Conservation (phyloP, 1,284 basidiomycete genomes). For the Exsudoporus floridanus region DNA sequence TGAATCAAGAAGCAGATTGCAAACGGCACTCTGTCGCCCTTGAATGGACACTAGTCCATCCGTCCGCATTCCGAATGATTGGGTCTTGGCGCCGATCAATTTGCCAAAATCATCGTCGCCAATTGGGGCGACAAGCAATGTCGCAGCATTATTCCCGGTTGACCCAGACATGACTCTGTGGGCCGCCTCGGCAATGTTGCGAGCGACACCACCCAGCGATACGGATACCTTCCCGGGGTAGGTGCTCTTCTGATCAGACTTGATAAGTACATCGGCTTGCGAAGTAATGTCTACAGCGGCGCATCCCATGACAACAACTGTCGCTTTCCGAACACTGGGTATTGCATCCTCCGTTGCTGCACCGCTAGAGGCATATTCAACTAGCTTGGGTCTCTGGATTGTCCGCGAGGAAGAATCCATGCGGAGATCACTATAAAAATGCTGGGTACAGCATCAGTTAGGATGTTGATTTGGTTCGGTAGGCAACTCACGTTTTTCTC, state of each 20-base stretch:
- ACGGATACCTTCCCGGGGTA: conserved; percentile 75
- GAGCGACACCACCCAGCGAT: conserved; percentile 86
- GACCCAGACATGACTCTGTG: conserved; percentile 55
- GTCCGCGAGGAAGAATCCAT: neutral
- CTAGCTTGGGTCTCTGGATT: neutral
- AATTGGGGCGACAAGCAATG: conserved; percentile 61
- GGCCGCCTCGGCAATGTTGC: conserved; percentile 92
- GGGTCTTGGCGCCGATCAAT: conserved; percentile 58
- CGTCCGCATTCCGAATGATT: conserved; percentile 68
- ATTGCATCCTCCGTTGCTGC: neutral
- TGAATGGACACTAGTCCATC: conserved; percentile 67
- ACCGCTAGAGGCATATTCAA: neutral
- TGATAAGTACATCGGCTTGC: conserved; percentile 34
- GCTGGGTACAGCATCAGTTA: conserved; percentile 12
- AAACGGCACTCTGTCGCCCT: conserved; percentile 66
- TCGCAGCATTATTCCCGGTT: conserved; percentile 32
- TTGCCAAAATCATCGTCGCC: conserved; percentile 72
- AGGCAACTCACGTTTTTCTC: conserved; percentile 21
- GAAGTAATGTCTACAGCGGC: conserved; percentile 88
- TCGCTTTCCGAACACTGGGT: conserved; percentile 18
- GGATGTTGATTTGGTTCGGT: neutral
- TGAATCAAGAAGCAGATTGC: conserved; percentile 79
- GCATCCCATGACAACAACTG: conserved; percentile 75
- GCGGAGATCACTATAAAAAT: conserved; percentile 6
- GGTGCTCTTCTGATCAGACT: conserved; percentile 61